These are phyloP conservation scores for Euphorbia schlechtendalii DNA, from an alignment of 441 rosid species.

Conservation along the genomic window DNA sequence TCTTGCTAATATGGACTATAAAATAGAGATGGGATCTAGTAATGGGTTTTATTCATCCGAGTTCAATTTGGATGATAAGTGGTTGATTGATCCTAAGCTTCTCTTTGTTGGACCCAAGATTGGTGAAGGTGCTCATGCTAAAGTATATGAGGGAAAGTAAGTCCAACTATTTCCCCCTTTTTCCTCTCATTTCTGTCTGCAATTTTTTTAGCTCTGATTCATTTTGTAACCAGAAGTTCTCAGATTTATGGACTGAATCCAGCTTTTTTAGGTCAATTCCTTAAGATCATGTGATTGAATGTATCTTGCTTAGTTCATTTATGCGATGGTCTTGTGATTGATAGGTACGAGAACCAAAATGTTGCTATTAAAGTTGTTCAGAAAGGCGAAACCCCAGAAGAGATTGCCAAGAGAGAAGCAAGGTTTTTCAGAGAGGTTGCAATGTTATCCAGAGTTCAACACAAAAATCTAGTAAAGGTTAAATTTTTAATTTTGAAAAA, in stretches of 20 bases:
- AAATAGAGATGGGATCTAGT: constrained; percentile 64
- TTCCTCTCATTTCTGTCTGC: constrained; percentile 1
- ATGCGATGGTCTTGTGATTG: constrained; percentile 16
- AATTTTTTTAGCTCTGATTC: constrained; percentile 9
- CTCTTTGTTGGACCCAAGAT: constrained; percentile 93
- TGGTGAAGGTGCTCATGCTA: constrained; percentile 99
- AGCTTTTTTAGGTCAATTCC: constrained; percentile 7
- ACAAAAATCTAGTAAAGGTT: constrained; percentile 92
- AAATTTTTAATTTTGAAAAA: constrained; percentile 9
- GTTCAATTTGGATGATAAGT: constrained; percentile 66
- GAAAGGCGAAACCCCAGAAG: constrained; percentile 76
- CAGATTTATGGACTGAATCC: constrained; percentile 8
- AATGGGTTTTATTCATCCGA: constrained; percentile 56
- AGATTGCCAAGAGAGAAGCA: constrained; percentile 66
- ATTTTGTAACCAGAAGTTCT: constrained; percentile 2
- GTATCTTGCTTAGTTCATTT: neutral
- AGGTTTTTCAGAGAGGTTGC: constrained; percentile 84
- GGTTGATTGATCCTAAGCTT: constrained; percentile 81
- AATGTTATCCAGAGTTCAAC: constrained; percentile 88
- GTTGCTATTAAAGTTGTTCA: constrained; percentile 82
- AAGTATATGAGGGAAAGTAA: constrained; percentile 96
- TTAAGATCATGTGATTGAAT: constrained; percentile 7
- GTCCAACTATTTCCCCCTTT: constrained; percentile 27
- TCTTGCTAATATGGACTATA: neutral
- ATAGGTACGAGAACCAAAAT: constrained; percentile 70